Base-by-base conservation (phyloP, 495 filamentous ascomycete genomes). In the Penicillium dipodomyicola region DNA sequence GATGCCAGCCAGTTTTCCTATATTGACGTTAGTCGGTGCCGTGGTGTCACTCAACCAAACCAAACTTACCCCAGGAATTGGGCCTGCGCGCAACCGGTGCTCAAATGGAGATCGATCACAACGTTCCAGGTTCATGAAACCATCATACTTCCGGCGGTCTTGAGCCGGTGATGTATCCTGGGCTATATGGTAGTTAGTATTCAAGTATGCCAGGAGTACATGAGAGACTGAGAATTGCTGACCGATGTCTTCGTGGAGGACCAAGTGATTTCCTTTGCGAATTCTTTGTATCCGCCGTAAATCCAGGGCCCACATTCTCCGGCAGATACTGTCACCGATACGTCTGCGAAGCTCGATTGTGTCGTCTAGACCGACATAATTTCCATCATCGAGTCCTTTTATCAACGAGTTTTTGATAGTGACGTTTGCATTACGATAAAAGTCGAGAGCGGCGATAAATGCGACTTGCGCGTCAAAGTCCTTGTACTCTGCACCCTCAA, bases 61-160 rank as follows among this genome's bases (percentile, higher is more conserved):
- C 12, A 35, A 52, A 60, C 71, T 51, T 64, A 79, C 77, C 50
- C 60, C 61, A 52, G 77, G 77, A 37, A 73, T 51, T 8, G 76
- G 73, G 22, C 77, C 77, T 49, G 67, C 42, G 37, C 74, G 71
- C 52, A 80, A 53, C 20, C 64, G 65, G 54, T 78, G 62, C 56
- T 80, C 77, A 32, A 82, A 73, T 14, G 65, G 62, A 15, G 70
- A 62, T 61, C 73, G 67, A 20, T 59, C 65, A 23, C 60, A 59
- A 6, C 67, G 65, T 61, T 82, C 77, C 52, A 74, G 77, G 35
- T 73, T 74, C 68, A 79, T 77, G 40, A 80, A 81, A 32, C 74
- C 70, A 33, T 67, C 62, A 35, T 70, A 77, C 7, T 52, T 58
- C 45, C 76, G 68, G 45, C 70, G 63, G 52, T 79, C 76, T 10